Conservation (phyloP, 257 asterid genomes). For the Rhazya stricta region DNA sequence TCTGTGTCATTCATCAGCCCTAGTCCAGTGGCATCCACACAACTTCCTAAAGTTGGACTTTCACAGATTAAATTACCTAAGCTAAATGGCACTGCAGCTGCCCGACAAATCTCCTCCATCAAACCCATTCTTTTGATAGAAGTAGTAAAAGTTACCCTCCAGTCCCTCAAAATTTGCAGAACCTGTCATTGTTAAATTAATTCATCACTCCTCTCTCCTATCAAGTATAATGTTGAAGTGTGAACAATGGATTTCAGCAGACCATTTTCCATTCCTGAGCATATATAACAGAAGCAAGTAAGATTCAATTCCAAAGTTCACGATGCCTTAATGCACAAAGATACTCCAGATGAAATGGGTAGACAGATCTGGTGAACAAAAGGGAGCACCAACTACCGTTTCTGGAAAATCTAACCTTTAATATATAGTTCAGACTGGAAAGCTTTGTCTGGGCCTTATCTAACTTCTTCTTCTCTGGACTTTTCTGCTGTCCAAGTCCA, state of each 20-base stretch:
- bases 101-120: conserved; percentile 51
- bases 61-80: conserved; percentile 44
- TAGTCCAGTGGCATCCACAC: conserved; percentile 41
- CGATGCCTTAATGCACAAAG: conserved; percentile 18
- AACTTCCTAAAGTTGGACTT: conserved; percentile 26
- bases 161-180: conserved; percentile 35
- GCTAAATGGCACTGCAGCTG: conserved; percentile 51
- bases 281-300: conserved; percentile 16
- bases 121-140: conserved; percentile 35
- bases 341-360: conserved; percentile 24
- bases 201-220: conserved; percentile 32
- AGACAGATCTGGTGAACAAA: conserved; percentile 47
- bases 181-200: conserved; percentile 56
- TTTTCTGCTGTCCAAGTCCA: conserved; percentile 20
- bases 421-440: conserved; percentile 27
- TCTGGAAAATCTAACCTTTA: conserved; percentile 27
- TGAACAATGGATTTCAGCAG: conserved; percentile 19
- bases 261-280: conserved; percentile 37
- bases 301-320: conserved; percentile 22
- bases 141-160: conserved; percentile 35
- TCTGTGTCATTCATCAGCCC: conserved; percentile 38
- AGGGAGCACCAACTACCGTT: conserved; percentile 34
- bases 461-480: conserved; percentile 22
- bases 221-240: conserved; percentile 23
- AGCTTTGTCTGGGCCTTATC: conserved; percentile 20